Percentiles rank a stretch among this genome's conserved stretches.
These are phyloP conservation scores for Naumovozyma baii DNA, from an alignment of 805 yeast species.

Conservation along the genomic window DNA sequence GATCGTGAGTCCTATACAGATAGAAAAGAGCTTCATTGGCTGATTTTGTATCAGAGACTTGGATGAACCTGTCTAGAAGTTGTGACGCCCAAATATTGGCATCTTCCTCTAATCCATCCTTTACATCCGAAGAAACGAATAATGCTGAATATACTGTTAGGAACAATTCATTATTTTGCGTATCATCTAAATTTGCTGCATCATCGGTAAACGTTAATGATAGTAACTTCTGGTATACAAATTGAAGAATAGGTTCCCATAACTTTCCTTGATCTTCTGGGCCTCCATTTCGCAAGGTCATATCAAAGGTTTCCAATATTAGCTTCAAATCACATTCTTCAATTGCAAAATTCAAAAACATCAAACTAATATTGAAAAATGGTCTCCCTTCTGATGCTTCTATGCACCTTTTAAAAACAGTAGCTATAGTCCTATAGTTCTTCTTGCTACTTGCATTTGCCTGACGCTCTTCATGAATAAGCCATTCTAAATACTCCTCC, in stretches of 20 bases:
- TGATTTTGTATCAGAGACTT: constrained; percentile 13
- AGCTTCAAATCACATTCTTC: constrained; percentile 29
- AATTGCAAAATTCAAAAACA: constrained; percentile 42
- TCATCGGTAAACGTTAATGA: constrained; percentile 6
- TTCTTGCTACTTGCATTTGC: constrained; percentile 37
- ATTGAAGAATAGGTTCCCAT: constrained; percentile 20
- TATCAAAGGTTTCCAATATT: constrained; percentile 23
- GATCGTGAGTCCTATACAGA: constrained; percentile 15
- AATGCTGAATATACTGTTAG: constrained; percentile 6
- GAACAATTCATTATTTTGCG: constrained; percentile 9
- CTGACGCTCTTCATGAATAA: constrained; percentile 31
- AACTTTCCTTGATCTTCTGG: constrained; percentile 15
- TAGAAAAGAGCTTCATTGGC: constrained; percentile 5
- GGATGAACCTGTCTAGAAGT: constrained; percentile 16
- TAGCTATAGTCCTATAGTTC: constrained; percentile 34
- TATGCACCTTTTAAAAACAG: constrained; percentile 41
- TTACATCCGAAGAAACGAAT: constrained; percentile 1
- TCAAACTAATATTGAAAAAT: constrained; percentile 43
- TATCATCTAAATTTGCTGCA: constrained; percentile 3
- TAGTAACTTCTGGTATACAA: constrained; percentile 12
- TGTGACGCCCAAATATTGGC: constrained; percentile 19
- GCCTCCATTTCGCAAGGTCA: constrained; percentile 8
- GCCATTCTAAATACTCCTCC: constrained; percentile 34
- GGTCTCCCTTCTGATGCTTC: constrained; percentile 8
- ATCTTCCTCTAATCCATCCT: constrained; percentile 1